Evolutionary conservation across 768 basidiomycete species (phyloP).

Genomic region (Trametes punicea): DNA sequence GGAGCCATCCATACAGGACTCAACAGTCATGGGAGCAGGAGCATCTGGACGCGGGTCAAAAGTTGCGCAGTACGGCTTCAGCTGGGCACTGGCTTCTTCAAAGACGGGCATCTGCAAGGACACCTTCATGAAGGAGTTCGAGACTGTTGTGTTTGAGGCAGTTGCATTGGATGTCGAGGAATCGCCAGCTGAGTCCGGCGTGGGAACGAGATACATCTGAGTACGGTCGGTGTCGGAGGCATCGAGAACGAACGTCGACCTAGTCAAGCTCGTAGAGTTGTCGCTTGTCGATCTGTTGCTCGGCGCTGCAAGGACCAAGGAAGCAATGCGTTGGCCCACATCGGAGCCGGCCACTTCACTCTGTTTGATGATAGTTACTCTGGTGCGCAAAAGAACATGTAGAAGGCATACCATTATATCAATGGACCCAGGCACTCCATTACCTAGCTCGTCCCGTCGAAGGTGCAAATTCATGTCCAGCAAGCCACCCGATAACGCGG

Average conservation of each 20-base stretch:
- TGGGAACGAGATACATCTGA: slow-evolving; percentile 28
- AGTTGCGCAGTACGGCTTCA: slow-evolving; percentile 54
- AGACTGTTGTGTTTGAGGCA: slow-evolving; percentile 22
- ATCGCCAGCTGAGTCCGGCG: not conserved
- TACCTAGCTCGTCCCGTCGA: slow-evolving; percentile 3
- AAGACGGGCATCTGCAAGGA: slow-evolving; percentile 44
- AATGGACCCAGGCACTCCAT: slow-evolving; percentile 40
- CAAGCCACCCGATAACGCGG: not conserved
- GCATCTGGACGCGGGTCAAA: slow-evolving; percentile 50
- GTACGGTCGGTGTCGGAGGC: slow-evolving; percentile 30
- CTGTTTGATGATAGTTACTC: slow-evolving; percentile 22
- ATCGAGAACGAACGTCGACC: slow-evolving; percentile 30
- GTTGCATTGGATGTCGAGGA: slow-evolving; percentile 4
- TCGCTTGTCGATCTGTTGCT: slow-evolving; percentile 16
- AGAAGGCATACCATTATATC: slow-evolving; percentile 45
- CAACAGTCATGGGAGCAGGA: slow-evolving; percentile 49
- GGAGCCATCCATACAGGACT: slow-evolving; percentile 36
- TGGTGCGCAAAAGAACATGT: not conserved
- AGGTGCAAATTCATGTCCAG: slow-evolving; percentile 1
- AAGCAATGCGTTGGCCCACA: slow-evolving; percentile 37
- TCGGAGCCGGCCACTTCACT: slow-evolving; percentile 33
- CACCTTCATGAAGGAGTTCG: slow-evolving; percentile 30
- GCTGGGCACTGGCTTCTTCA: slow-evolving; percentile 33
- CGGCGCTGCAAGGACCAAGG: slow-evolving; percentile 34
- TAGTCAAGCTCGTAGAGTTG: slow-evolving; percentile 2